A percentile compares a stretch with the other conserved stretches of the same genome.
phyloP scores from a whole-genome alignment of 73 alveolate species.

The Loxodes magnus region DNA sequence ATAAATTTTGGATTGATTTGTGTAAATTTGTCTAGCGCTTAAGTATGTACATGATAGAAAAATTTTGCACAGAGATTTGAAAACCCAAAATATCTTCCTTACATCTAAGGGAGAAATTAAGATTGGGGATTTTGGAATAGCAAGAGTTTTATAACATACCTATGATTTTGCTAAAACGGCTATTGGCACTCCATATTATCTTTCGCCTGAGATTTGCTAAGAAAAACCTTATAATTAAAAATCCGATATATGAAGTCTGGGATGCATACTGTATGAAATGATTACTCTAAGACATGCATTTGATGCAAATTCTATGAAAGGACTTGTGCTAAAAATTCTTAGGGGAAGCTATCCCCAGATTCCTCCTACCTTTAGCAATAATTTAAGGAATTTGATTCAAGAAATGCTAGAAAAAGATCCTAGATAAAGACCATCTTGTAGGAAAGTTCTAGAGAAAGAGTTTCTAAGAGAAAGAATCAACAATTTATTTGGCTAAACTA shows the following conservation, averaged over 20 bases:
- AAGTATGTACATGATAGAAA: slow-evolving; percentile 93
- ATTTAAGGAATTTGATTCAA: slow-evolving; percentile 44
- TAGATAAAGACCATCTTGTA: slow-evolving; percentile 59
- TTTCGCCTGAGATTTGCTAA: slow-evolving; percentile 96
- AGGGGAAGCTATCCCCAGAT: slow-evolving; percentile 71
- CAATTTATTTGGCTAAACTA: slow-evolving; percentile 7
- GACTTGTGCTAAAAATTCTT: slow-evolving; percentile 72
- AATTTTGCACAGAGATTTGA: slow-evolving; percentile 92
- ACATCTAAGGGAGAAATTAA: slow-evolving; percentile 80
- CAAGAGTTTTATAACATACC: slow-evolving; percentile 83
- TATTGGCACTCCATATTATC: slow-evolving; percentile 98
- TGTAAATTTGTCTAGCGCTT: slow-evolving; percentile 91
- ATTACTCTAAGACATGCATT: slow-evolving; percentile 96
- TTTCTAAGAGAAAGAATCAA: slow-evolving; percentile 37
- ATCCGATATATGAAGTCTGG: slow-evolving; percentile 96
- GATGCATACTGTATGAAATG: slow-evolving; percentile 95
- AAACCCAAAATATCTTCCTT: slow-evolving; percentile 91
- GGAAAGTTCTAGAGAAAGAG: slow-evolving; percentile 61
- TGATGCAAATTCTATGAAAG: slow-evolving; percentile 92
- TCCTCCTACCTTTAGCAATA: slow-evolving; percentile 47
- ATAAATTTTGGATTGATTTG: slow-evolving; percentile 91
- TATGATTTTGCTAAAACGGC: slow-evolving; percentile 96
- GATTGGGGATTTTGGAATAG: slow-evolving; percentile 95
- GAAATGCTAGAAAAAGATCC: slow-evolving; percentile 80
- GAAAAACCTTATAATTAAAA: slow-evolving; percentile 94